Evolutionary conservation across 1,284 basidiomycete species (phyloP), one percentile per base, ranked within the genome.

Genomic region (Ceratobasidium papillatum): DNA sequence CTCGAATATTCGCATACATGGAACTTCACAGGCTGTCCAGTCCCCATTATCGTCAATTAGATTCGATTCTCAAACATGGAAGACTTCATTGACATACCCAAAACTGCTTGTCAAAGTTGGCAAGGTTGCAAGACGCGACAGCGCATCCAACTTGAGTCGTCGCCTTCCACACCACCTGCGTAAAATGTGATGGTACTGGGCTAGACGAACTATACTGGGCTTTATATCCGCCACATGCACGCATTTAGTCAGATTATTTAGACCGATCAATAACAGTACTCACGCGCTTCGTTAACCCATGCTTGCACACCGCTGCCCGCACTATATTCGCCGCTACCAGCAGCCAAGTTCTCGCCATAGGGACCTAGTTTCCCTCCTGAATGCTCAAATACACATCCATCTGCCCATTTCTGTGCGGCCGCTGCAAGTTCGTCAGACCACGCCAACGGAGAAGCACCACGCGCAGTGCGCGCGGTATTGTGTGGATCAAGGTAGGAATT

Each of bases 141-240:
- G 85, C 86, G 77, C 88, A 90, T 25, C 88, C 88, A 47, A 89
- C 79, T 66, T 85, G 78, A 2, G 84, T 85, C 27, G 87, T 87
- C 9, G 82, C 82, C 76, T 86, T 86, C 87, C 88, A 89, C 27
- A 89, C 83, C 43, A 89, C 85, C 77, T 89, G 88, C 3, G 87
- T 88, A 76, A 85, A 89, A 78, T 88, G 78, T 45, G 63, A 78
- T 74, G 68, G 78, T 9, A 78, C 76, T 8, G 82, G 80, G 62
- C 82, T 77, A 14, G 34, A 59, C 7, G 80, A 77, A 74, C 81
- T 77, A 75, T 81, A 82, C n/a, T 76, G 49, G 19, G 77, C 81
- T 82, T 27, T 9, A 25, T 43, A 47, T 43, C 14, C 41, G 49
- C 51, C 25, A 54, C 27, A 54, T 25, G 27, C 51, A 45, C 30